phyloP scores from a whole-genome alignment of 257 asterid genomes.

The Lantana camara region DNA sequence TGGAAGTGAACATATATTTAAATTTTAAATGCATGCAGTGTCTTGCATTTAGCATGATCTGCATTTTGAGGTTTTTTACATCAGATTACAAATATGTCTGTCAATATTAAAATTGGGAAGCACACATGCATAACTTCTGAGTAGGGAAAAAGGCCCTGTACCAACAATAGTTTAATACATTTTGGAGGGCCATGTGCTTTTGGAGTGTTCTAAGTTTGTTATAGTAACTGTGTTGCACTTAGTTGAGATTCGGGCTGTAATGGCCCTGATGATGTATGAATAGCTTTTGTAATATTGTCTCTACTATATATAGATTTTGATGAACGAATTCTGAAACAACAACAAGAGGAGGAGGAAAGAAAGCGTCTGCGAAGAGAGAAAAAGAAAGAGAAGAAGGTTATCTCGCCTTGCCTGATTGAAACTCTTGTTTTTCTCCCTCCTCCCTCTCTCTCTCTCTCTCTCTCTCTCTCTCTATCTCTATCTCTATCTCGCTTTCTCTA shows the following conservation, averaged over 20 bases:
- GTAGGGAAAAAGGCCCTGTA: too few species aligned
- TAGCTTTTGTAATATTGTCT: constrained; percentile 7
- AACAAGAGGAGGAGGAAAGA: constrained; percentile 97
- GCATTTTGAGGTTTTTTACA: not conserved
- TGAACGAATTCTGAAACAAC: constrained; percentile 85
- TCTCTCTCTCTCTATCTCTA: not conserved
- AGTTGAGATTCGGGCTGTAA: not conserved
- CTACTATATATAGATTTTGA: constrained; percentile 61
- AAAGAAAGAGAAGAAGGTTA: constrained; percentile 97
- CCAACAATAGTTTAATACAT: too few species aligned
- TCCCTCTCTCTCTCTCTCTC: not conserved
- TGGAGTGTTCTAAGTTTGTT: not conserved
- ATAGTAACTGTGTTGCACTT: not conserved
- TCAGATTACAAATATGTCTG: too few species aligned
- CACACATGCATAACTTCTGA: too few species aligned
- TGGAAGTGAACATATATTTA: not conserved
- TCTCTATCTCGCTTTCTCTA: not conserved
- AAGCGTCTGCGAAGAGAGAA: constrained; percentile 91
- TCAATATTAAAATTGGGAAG: too few species aligned
- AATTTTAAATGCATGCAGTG: too few species aligned
- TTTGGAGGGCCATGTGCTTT: not conserved
- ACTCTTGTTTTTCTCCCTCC: not conserved
- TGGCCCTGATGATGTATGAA: not conserved
- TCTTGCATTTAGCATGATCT: too few species aligned
- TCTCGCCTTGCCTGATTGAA: not conserved